These are phyloP conservation scores for Mrakia frigida DNA, from an alignment of 768 basidiomycete genomes.

Conservation along the genomic window DNA sequence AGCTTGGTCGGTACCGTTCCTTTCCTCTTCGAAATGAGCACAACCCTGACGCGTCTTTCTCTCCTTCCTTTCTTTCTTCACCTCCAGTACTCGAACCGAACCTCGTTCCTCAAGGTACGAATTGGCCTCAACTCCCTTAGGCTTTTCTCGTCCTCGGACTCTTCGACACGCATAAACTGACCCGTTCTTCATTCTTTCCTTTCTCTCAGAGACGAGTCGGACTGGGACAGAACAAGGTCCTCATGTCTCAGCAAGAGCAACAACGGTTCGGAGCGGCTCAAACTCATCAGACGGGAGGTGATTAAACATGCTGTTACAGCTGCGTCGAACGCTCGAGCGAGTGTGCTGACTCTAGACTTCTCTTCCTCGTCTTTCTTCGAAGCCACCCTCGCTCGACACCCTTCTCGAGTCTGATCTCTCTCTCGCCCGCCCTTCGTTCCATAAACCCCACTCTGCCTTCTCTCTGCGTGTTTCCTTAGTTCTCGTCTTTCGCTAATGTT, in stretches of 20 bases:
- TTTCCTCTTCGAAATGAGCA: too few species aligned
- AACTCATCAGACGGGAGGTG: slow-evolving; percentile 52
- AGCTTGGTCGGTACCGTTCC: slow-evolving; percentile 48
- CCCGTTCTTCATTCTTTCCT: too few species aligned
- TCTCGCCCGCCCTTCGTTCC: neutral
- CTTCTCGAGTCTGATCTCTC: neutral
- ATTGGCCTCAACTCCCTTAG: too few species aligned
- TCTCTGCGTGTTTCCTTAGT: neutral
- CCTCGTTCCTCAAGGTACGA: slow-evolving; percentile 72
- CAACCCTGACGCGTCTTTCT: too few species aligned
- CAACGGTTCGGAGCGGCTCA: slow-evolving; percentile 34
- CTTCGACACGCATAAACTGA: too few species aligned
- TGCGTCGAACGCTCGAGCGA: neutral
- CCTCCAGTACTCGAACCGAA: slow-evolving; percentile 76
- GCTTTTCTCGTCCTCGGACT: too few species aligned
- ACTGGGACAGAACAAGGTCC: slow-evolving; percentile 59
- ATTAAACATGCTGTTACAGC: too few species aligned
- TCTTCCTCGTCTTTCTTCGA: slow-evolving; percentile 45
- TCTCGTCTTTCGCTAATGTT: neutral
- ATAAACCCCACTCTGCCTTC: neutral
- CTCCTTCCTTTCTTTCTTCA: too few species aligned
- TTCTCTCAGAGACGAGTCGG: slow-evolving; percentile 61
- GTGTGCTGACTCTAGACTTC: neutral
- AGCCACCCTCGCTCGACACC: slow-evolving; percentile 52
- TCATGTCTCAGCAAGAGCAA: slow-evolving; percentile 48